A percentile compares a stretch with the other conserved stretches of the same genome.
Evolutionary conservation across 1,139 yeast species (phyloP).

Genomic region (Zygotorulaspora mrakii): DNA sequence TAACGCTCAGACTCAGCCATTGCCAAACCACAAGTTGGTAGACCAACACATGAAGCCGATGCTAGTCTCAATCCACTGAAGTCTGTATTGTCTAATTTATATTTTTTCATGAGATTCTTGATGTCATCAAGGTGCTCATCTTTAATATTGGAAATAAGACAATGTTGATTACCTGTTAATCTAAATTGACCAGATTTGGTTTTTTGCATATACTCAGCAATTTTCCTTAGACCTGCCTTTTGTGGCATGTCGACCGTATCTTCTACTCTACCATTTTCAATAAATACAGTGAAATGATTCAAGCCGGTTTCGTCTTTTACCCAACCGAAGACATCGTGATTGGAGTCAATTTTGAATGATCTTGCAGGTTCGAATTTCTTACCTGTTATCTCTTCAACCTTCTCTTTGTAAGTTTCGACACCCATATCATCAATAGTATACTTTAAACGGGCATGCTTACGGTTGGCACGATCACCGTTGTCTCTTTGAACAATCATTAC

Average conservation of each 20-base stretch:
- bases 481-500: conserved; percentile 94
- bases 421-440: conserved; percentile 93
- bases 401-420: conserved; percentile 70
- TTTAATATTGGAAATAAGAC: conserved; percentile 66
- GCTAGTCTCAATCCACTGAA: conserved; percentile 83
- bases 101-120: conserved; percentile 61
- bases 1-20: conserved; percentile 99
- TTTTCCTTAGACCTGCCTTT: conserved; percentile 76
- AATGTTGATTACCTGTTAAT: conserved; percentile 94
- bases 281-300: conserved; percentile 89
- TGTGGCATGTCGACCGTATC: conserved; percentile 88
- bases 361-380: conserved; percentile 65
- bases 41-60: conserved; percentile 96
- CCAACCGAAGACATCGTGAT: conserved; percentile 94
- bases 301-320: conserved; percentile 78
- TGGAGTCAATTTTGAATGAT: conserved; percentile 75
- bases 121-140: conserved; percentile 63
- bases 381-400: conserved; percentile 83
- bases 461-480: conserved; percentile 89
- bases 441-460: conserved; percentile 97
- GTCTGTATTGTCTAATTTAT: conserved; percentile 79
- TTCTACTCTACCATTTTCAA: conserved; percentile 96
- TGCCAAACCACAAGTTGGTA: conserved; percentile 98
- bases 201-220: conserved; percentile 64
- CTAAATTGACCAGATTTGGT: conserved; percentile 74